Base-by-base conservation (phyloP, 2,329 filamentous ascomycete species). In the Taxawa tesnikishii region DNA sequence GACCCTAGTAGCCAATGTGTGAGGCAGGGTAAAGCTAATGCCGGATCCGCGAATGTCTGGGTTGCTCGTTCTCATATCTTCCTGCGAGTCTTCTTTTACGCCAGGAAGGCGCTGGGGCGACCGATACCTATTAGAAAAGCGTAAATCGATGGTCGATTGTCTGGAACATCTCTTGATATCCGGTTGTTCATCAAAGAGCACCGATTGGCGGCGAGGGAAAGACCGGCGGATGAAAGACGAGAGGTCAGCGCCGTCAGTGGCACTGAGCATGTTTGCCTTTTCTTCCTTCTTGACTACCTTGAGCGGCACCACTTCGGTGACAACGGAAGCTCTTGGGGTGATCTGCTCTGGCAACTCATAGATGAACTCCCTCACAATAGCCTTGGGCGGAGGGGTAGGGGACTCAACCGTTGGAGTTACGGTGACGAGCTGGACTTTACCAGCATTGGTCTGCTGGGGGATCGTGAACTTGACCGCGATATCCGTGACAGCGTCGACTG, bases 1-100 rank as follows among this genome's bases (percentile, higher is more conserved):
- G 12, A 27, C 15, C 23, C 33, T 30, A 8, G 37, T 15, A 6
- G 24, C 32, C 6, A 38, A n/a, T n/a, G 28, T 31, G 4, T 19
- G 26, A 19, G 29, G 31, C 6, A 49, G 36, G 12, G 30, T 42
- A 25, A 28, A 18, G 15, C 28, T 33, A 16, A 33, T 23, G 13
- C 31, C 26, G 11, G 37, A 32, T 4, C 25, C 29, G 19, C 31
- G 19, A n/a, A 27, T 19, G 12, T 51, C 47, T 10, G 42, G 44
- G 32, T 48, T 48, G 34, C 59, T 61, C 19, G 19, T 23, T 2
- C 19, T 23, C 39, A 61, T 58, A 37, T 63, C 61, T 31, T 65
- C 61, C 28, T 61, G 52, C 12, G 61, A 62, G 37, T 65, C 62
- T 40, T 66, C 63, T 34, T 65, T 65, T 18, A 66, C 43, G 28